Evolutionary conservation across 441 rosid genomes (phyloP).

Genomic region (Bocquillonia castaneifolia): DNA sequence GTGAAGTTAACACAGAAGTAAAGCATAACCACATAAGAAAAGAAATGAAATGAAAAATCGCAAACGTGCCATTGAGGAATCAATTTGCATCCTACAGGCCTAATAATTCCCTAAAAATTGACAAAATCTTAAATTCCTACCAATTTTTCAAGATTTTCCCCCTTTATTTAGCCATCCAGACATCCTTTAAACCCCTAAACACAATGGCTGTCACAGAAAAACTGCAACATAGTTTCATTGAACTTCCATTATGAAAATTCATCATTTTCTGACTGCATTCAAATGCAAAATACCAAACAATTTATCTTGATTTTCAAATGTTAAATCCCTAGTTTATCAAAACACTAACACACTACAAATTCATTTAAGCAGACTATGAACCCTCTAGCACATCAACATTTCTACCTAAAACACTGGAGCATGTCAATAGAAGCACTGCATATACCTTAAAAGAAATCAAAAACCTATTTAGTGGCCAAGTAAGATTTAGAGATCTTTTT

Average conservation of each 20-base stretch:
- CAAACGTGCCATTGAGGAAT: neutral
- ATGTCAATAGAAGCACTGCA: neutral
- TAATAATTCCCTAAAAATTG: neutral
- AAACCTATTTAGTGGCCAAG: neutral
- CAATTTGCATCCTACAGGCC: neutral
- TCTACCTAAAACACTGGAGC: neutral
- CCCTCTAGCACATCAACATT: neutral
- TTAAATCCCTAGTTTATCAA: neutral
- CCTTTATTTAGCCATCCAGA: neutral
- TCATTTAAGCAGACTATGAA: neutral
- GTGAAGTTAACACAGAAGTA: neutral
- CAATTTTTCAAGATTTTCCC: neutral
- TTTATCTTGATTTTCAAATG: neutral
- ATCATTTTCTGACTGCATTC: neutral
- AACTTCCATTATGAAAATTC: neutral
- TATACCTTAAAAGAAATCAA: neutral
- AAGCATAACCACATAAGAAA: neutral
- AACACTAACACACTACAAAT: neutral
- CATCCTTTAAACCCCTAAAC: neutral
- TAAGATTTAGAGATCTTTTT: neutral
- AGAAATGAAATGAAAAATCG: neutral
- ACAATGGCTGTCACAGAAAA: no score
- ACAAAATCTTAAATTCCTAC: neutral
- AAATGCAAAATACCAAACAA: neutral
- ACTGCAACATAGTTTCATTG: constrained; percentile 5